phyloP scores from a whole-genome alignment of 768 basidiomycete species.

The Phylloporus sp. region DNA sequence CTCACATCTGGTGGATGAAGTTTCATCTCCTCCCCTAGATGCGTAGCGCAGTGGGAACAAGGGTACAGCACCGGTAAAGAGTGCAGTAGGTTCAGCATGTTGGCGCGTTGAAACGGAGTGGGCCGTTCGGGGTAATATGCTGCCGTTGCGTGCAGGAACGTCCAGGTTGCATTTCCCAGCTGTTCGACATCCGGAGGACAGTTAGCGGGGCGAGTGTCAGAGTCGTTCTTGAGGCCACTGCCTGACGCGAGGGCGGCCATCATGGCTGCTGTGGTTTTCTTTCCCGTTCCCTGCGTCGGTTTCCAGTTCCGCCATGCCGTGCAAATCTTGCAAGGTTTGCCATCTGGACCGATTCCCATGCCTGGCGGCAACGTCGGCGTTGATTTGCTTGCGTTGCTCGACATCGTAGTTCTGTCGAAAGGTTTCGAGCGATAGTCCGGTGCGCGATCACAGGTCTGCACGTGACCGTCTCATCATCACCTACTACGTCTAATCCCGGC shows the following conservation, averaged over 20 bases:
- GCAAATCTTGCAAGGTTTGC: conserved; percentile 93
- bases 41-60: conserved; percentile 77
- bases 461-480: conserved; percentile 17
- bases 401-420: conserved; percentile 5
- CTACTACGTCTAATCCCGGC: too few species aligned
- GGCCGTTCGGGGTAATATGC: conserved; percentile 92
- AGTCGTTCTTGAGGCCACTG: conserved; percentile 23
- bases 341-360: conserved; percentile 86
- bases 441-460: conserved; percentile 4
- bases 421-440: too few species aligned
- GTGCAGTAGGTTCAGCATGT: conserved; percentile 78
- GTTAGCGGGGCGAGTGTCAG: conserved; percentile 45
- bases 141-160: conserved; percentile 92
- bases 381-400: conserved; percentile 6
- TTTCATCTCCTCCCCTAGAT: conserved; percentile 71
- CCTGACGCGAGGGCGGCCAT: conserved; percentile 33
- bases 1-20: conserved; percentile 73
- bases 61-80: conserved; percentile 84
- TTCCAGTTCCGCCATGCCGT: conserved; percentile 74
- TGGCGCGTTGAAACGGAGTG: conserved; percentile 64
- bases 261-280: conserved; percentile 30
- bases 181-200: conserved; percentile 91
- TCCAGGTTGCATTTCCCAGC: conserved; percentile 92
- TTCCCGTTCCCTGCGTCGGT: conserved; percentile 33
- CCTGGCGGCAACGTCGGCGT: conserved; percentile 59